Percentiles rank a stretch among this genome's conserved stretches.
Evolutionary conservation across 371 early-diverging fungal species (phyloP).

Genomic region (Mycotypha africana): DNA sequence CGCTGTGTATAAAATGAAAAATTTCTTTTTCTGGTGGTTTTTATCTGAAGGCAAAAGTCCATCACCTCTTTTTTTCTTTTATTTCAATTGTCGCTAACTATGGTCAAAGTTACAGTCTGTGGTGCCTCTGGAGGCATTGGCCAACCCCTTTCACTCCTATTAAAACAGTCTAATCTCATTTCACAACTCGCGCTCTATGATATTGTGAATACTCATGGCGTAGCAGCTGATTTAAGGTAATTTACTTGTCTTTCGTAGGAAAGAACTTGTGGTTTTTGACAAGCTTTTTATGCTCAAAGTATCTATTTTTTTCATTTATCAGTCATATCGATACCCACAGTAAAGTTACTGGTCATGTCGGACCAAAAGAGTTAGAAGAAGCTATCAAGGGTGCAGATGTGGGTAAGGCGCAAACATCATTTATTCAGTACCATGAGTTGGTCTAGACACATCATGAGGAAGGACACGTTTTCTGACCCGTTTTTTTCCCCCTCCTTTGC

Average conservation of each 20-base stretch:
- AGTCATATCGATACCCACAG: constrained; percentile 71
- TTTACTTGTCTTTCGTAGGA: not conserved
- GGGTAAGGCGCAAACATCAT: constrained; percentile 24
- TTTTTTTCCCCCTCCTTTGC: too few species aligned
- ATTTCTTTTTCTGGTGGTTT: not conserved
- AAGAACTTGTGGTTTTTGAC: not conserved
- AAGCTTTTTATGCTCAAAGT: not conserved
- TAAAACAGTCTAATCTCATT: constrained; percentile 70
- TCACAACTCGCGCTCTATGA: constrained; percentile 68
- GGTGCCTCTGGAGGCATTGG: constrained; percentile 93
- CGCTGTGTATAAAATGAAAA: too few species aligned
- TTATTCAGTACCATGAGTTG: not conserved
- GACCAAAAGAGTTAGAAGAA: constrained; percentile 35
- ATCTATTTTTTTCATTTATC: not conserved
- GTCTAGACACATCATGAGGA: too few species aligned
- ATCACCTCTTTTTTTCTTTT: constrained; percentile 12
- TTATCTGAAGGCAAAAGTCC: too few species aligned
- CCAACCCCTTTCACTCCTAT: constrained; percentile 82
- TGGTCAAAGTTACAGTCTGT: constrained; percentile 75
- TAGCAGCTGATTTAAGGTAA: constrained; percentile 69
- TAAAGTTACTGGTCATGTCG: constrained; percentile 55
- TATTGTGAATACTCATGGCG: constrained; percentile 72
- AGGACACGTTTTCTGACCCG: too few species aligned
- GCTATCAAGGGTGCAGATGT: constrained; percentile 42
- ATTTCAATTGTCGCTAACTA: constrained; percentile 18